Conservation (phyloP, 2,329 filamentous ascomycete species). For the Diaporthe sp. region DNA sequence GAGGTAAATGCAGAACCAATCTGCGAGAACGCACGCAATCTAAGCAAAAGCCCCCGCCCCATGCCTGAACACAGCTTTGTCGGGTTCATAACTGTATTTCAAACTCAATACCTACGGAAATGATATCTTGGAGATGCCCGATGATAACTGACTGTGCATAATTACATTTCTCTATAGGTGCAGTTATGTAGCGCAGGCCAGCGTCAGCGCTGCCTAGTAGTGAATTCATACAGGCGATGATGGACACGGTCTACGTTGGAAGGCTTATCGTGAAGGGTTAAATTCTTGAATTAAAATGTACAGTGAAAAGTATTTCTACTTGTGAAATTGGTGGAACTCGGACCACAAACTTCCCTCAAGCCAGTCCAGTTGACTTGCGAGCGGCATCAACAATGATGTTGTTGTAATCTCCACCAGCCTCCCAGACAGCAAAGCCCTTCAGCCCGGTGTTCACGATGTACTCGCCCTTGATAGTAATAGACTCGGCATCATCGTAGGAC, state of each 20-base stretch:
- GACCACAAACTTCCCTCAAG: background rate
- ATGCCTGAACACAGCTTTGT: too few species aligned
- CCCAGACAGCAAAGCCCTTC: slow-evolving; percentile 41
- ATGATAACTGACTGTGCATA: too few species aligned
- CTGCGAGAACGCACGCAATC: too few species aligned
- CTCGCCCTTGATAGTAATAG: slow-evolving; percentile 40
- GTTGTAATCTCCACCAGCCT: slow-evolving; percentile 44
- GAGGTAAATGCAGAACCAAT: too few species aligned
- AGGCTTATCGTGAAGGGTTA: background rate
- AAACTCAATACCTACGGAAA: too few species aligned
- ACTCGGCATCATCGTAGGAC: slow-evolving; percentile 43
- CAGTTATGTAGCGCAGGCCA: too few species aligned
- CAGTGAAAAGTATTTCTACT: background rate
- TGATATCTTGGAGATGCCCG: too few species aligned
- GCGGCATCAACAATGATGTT: slow-evolving; percentile 40
- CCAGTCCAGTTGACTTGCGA: slow-evolving; percentile 32
- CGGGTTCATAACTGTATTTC: too few species aligned
- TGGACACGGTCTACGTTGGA: background rate
- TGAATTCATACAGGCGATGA: too few species aligned
- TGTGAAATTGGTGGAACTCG: background rate
- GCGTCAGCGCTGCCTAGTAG: too few species aligned
- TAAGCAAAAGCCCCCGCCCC: too few species aligned
- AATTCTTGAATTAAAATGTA: background rate
- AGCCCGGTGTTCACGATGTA: slow-evolving; percentile 39
- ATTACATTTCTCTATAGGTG: too few species aligned